phyloP scores from a whole-genome alignment of 768 basidiomycete genomes.

The Galerina marginata region DNA sequence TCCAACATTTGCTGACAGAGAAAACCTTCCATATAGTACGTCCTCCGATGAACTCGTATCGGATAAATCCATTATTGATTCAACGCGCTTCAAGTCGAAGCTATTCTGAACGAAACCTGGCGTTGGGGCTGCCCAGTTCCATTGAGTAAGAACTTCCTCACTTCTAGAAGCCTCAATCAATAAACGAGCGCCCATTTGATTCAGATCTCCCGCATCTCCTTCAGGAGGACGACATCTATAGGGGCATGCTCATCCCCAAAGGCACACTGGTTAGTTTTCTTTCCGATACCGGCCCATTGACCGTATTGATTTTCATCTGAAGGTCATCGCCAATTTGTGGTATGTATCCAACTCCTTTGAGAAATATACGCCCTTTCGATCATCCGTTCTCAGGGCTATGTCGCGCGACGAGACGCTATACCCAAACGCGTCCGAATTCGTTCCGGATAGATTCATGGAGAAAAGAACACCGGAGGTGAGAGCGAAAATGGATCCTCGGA shows the following conservation, averaged over 20 bases:
- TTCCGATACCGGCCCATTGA: background rate
- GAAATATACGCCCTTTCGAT: no score
- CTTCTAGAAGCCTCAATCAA: background rate
- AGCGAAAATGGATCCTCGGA: background rate
- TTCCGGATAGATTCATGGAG: background rate
- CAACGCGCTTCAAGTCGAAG: background rate
- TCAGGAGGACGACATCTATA: constrained; percentile 35
- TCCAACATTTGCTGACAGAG: constrained; percentile 23
- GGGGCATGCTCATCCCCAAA: constrained; percentile 36
- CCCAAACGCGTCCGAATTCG: background rate
- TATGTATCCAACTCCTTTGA: constrained; percentile 11
- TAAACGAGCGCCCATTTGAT: no score
- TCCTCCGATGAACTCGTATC: constrained; percentile 5
- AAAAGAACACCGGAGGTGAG: background rate
- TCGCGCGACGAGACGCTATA: background rate
- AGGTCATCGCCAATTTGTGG: constrained; percentile 41
- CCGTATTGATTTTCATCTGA: background rate
- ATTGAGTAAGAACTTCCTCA: constrained; percentile 3
- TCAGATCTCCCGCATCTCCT: constrained; percentile 29
- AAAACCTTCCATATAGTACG: constrained; percentile 15
- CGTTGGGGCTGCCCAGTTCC: constrained; percentile 23
- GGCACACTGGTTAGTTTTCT: constrained; percentile 6
- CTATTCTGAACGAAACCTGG: background rate
- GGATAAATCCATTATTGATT: background rate
- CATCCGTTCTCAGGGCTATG: background rate